phyloP scores from a whole-genome alignment of 176 grass and related monocot species.

The Pharus latifolius region DNA sequence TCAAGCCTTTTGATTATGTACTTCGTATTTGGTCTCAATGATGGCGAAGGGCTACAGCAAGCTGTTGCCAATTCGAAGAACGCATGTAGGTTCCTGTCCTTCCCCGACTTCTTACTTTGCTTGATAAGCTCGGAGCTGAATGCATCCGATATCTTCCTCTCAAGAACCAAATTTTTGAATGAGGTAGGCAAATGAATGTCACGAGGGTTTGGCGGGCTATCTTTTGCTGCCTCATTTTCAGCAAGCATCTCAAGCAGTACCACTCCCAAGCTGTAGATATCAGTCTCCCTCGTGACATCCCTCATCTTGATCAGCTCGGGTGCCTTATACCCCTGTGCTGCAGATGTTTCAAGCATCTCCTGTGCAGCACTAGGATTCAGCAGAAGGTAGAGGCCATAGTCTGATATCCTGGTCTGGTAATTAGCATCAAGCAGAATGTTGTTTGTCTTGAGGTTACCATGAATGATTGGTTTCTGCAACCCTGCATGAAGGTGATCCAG shows the following conservation, averaged over 20 bases:
- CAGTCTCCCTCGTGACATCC: conserved; percentile 54
- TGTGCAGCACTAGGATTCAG: conserved; percentile 36
- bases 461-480: conserved; percentile 49
- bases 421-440: conserved; percentile 66
- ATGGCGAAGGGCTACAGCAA: conserved; percentile 71
- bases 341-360: conserved; percentile 72
- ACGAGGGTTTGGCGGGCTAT: conserved; percentile 23
- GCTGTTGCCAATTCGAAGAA: conserved; percentile 49
- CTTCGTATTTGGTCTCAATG: conserved; percentile 58
- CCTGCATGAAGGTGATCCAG: conserved; percentile 76
- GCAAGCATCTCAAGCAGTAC: conserved; percentile 84
- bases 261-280: conserved; percentile 70
- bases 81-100: conserved; percentile 41
- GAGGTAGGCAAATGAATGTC: conserved; percentile 45
- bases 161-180: conserved; percentile 60
- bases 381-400: conserved; percentile 68
- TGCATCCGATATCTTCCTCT: conserved; percentile 60
- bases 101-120: conserved; percentile 31
- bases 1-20: conserved; percentile 43
- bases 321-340: conserved; percentile 68
- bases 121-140: conserved; percentile 50
- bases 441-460: conserved; percentile 85
- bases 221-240: conserved; percentile 27
- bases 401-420: conserved; percentile 52
- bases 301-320: conserved; percentile 81